Evolutionary conservation across 2,329 filamentous ascomycete genomes (phyloP).

Genomic region (Alternaria metachromatica): DNA sequence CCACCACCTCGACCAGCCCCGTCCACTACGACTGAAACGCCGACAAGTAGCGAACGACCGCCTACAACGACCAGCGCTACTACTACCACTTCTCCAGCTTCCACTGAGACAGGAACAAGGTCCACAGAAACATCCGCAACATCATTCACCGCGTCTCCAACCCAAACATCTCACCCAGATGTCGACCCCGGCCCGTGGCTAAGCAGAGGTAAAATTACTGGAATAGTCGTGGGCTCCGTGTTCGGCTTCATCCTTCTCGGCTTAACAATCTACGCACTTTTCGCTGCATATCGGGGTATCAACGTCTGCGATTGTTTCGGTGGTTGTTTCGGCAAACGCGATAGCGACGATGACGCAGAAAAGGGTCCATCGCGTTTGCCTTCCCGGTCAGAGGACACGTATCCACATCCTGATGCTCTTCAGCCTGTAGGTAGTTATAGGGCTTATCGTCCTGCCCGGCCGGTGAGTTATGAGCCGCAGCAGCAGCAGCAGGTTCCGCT

Average conservation of each 20-base stretch:
- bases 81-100: not conserved
- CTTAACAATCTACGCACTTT: not conserved
- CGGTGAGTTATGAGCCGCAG: not conserved
- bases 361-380: not conserved
- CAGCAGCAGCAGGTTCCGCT: not conserved
- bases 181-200: not conserved
- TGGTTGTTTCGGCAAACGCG: not conserved
- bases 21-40: not conserved
- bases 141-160: not conserved
- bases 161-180: not conserved
- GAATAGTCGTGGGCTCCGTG: conserved; percentile 2
- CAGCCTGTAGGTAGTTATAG: not conserved
- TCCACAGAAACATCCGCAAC: not conserved
- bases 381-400: not conserved
- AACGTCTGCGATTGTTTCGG: conserved; percentile 16
- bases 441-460: not conserved
- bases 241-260: conserved; percentile 5
- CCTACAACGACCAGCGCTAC: not conserved
- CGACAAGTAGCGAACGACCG: not conserved
- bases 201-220: not conserved
- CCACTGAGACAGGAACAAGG: not conserved
- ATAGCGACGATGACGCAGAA: not conserved
- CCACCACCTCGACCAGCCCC: not conserved
- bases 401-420: not conserved
- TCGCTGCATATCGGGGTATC: conserved; percentile 3